phyloP scores from a whole-genome alignment of 106 monocot species.

The Platanthera guangdongensis region DNA sequence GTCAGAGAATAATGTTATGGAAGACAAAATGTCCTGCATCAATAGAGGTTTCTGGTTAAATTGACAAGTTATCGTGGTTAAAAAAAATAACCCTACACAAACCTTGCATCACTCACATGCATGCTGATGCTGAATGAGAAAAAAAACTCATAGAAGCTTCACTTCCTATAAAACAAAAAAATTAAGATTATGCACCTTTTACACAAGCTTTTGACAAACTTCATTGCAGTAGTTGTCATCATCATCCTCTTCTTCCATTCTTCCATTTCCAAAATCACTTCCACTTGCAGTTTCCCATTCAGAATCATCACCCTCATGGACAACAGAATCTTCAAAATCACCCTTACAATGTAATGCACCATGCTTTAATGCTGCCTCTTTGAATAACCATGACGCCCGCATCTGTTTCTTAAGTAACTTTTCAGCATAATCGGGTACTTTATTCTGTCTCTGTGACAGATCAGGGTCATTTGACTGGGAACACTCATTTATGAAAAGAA shows the following conservation, averaged over 20 bases:
- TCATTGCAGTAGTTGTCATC: too few species aligned
- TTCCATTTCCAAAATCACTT: slow-evolving; percentile 30
- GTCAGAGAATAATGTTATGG: neutral
- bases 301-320: slow-evolving; percentile 59
- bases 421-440: slow-evolving; percentile 95
- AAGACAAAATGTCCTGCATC: too few species aligned
- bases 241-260: neutral
- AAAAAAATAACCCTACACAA: too few species aligned
- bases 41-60: too few species aligned
- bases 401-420: slow-evolving; percentile 89
- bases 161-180: too few species aligned
- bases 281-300: slow-evolving; percentile 99
- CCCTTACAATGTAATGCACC: slow-evolving; percentile 50
- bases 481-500: slow-evolving; percentile 84
- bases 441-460: slow-evolving; percentile 65
- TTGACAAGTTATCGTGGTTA: too few species aligned
- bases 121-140: too few species aligned
- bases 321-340: slow-evolving; percentile 36
- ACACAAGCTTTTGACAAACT: too few species aligned
- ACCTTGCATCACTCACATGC: too few species aligned
- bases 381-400: slow-evolving; percentile 85
- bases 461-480: slow-evolving; percentile 78
- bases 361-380: slow-evolving; percentile 86
- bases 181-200: too few species aligned
- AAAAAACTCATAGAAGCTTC: too few species aligned